These are phyloP conservation scores for Heimioporus punctisporus DNA, from an alignment of 1,284 basidiomycete genomes.

Conservation along the genomic window DNA sequence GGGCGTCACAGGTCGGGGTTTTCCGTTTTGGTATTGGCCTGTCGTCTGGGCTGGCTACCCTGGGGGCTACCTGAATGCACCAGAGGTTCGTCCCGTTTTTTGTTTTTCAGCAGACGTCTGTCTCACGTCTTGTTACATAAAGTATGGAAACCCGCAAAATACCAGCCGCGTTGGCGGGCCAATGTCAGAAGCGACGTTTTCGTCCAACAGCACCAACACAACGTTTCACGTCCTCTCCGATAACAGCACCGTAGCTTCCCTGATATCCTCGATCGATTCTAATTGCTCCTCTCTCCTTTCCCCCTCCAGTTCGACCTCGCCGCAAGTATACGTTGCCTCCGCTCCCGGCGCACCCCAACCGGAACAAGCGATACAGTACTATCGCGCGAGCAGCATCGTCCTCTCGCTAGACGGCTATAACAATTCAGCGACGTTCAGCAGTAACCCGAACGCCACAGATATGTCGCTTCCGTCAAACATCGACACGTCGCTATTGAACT, in stretches of 20 bases:
- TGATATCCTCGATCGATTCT: constrained; percentile 46
- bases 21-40: constrained; percentile 42
- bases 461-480: constrained; percentile 38
- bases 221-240: constrained; percentile 61
- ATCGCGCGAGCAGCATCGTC: constrained; percentile 38
- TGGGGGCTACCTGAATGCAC: constrained; percentile 16
- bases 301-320: constrained; percentile 20
- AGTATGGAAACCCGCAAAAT: constrained; percentile 60
- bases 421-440: constrained; percentile 34
- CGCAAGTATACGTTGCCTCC: constrained; percentile 21
- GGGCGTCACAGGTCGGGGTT: constrained; percentile 33
- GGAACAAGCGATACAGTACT: constrained; percentile 42
- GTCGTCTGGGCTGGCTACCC: constrained; percentile 26
- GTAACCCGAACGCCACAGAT: constrained; percentile 29
- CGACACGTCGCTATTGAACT: constrained; percentile 40
- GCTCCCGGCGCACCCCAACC: constrained; percentile 23
- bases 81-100: constrained; percentile 17
- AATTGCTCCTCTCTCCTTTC: constrained; percentile 46
- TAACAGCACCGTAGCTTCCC: constrained; percentile 52
- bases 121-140: background rate
- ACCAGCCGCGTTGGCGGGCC: constrained; percentile 60
- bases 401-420: constrained; percentile 49
- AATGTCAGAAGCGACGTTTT: constrained; percentile 51
- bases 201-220: constrained; percentile 36
- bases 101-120: too few relatives aligned